Evolutionary conservation across 495 filamentous ascomycete genomes (phyloP).

Genomic region (Schizothecium vesticola): DNA sequence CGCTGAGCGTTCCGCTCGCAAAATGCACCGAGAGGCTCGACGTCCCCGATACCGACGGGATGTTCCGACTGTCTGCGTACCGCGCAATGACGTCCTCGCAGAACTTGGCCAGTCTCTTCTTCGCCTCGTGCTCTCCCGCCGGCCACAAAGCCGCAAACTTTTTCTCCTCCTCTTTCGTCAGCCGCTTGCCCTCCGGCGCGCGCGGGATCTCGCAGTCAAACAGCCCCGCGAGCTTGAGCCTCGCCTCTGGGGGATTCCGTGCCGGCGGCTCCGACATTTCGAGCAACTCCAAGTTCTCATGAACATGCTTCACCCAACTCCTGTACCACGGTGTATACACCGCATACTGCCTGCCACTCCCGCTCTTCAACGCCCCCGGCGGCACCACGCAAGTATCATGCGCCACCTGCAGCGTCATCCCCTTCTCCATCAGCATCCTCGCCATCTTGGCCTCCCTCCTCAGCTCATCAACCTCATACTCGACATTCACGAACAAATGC

Average conservation of each 20-base stretch:
- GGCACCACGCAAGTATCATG: slow-evolving; percentile 81
- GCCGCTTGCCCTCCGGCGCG: slow-evolving; percentile 57
- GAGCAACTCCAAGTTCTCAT: slow-evolving; percentile 61
- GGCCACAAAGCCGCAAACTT: slow-evolving; percentile 62
- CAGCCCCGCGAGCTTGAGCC: slow-evolving; percentile 49
- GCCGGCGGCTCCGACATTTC: slow-evolving; percentile 53
- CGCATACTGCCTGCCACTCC: slow-evolving; percentile 70
- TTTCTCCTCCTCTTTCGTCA: slow-evolving; percentile 55
- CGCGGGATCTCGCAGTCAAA: slow-evolving; percentile 62
- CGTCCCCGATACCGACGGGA: slow-evolving; percentile 58
- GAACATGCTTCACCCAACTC: slow-evolving; percentile 66
- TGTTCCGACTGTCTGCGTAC: slow-evolving; percentile 58
- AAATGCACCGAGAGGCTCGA: slow-evolving; percentile 76
- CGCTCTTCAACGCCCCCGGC: slow-evolving; percentile 59
- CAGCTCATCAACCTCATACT: slow-evolving; percentile 77
- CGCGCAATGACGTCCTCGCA: slow-evolving; percentile 55
- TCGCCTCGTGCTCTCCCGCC: slow-evolving; percentile 73
- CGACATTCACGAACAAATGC: slow-evolving; percentile 64
- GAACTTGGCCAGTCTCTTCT: slow-evolving; percentile 62
- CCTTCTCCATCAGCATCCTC: slow-evolving; percentile 50
- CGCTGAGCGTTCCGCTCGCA: slow-evolving; percentile 68
- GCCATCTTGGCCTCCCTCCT: slow-evolving; percentile 66
- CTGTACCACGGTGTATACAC: slow-evolving; percentile 82
- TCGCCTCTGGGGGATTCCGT: slow-evolving; percentile 53
- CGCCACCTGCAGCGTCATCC: slow-evolving; percentile 57